Conservation (phyloP, 2,329 filamentous ascomycete genomes). For the Rutstroemia sp. region DNA sequence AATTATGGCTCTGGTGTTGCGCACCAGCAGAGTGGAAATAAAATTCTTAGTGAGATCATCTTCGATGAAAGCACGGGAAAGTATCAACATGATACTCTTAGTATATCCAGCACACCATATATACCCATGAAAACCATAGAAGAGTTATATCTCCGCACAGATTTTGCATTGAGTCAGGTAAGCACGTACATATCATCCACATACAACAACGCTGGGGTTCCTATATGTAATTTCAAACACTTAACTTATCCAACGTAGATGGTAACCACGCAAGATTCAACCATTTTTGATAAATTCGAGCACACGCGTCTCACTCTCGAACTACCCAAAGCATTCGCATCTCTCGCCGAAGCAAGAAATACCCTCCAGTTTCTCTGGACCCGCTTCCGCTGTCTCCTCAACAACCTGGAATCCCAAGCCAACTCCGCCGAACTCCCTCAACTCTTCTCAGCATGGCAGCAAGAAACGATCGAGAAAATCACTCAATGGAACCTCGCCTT, state of each 20-base stretch:
- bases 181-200: too few species aligned
- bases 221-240: neutral
- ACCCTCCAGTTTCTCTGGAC: conserved; percentile 47
- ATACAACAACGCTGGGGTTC: neutral
- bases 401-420: conserved; percentile 31
- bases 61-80: conserved; percentile 7
- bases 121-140: conserved; percentile 12
- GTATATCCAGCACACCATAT: conserved; percentile 10
- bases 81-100: conserved; percentile 9
- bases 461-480: conserved; percentile 39
- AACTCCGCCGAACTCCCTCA: conserved; percentile 37
- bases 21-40: conserved; percentile 17
- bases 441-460: conserved; percentile 19
- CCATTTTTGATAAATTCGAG: neutral
- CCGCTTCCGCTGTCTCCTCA: neutral
- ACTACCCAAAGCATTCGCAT: conserved; percentile 33
- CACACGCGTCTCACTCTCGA: neutral
- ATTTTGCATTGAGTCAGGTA: conserved; percentile 15
- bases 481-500: conserved; percentile 49
- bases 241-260: neutral
- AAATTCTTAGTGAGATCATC: conserved; percentile 18
- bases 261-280: neutral
- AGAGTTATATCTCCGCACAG: conserved; percentile 15
- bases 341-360: conserved; percentile 44
- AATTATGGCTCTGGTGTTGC: conserved; percentile 16